Evolutionary conservation across 2,329 filamentous ascomycete genomes (phyloP).

Genomic region (Ophidiomyces ophidiicola): DNA sequence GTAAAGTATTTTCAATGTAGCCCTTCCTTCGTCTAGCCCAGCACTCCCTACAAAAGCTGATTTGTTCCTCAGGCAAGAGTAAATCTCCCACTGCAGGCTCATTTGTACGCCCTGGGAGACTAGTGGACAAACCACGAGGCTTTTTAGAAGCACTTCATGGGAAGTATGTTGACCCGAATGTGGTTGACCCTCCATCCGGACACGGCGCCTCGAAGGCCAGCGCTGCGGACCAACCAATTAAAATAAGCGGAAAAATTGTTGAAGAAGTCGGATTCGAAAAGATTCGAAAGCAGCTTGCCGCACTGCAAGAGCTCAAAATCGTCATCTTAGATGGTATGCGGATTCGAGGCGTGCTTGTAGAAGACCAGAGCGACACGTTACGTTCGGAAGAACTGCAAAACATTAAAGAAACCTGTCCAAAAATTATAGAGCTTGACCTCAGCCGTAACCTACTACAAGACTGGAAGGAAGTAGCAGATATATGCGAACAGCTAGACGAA

Average conservation of each 20-base stretch:
- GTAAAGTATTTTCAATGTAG: conserved; percentile 72
- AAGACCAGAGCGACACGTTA: conserved; percentile 17
- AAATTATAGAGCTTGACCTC: conserved; percentile 63
- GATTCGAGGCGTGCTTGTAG: conserved; percentile 37
- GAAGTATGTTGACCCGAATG: conserved; percentile 61
- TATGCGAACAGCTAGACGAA: conserved; percentile 57
- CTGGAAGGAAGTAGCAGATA: conserved; percentile 53
- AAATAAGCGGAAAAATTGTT: conserved; percentile 69
- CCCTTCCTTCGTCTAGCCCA: not conserved
- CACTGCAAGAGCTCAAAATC: conserved; percentile 63
- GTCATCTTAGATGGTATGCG: conserved; percentile 69
- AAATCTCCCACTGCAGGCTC: conserved; percentile 62
- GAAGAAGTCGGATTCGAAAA: conserved; percentile 95
- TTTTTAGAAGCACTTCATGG: conserved; percentile 68
- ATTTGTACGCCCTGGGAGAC: conserved; percentile 69
- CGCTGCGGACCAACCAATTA: conserved; percentile 45
- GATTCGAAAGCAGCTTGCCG: conserved; percentile 64
- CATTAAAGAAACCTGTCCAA: conserved; percentile 46
- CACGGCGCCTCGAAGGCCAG: not conserved
- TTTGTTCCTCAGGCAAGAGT: conserved; percentile 41
- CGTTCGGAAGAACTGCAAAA: conserved; percentile 28
- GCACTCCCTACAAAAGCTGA: conserved; percentile 14
- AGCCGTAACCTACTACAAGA: conserved; percentile 68
- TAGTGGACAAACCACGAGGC: conserved; percentile 53
- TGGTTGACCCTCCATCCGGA: not conserved